Conservation (phyloP, 1,284 basidiomycete genomes). For the Austroboletus niveus region DNA sequence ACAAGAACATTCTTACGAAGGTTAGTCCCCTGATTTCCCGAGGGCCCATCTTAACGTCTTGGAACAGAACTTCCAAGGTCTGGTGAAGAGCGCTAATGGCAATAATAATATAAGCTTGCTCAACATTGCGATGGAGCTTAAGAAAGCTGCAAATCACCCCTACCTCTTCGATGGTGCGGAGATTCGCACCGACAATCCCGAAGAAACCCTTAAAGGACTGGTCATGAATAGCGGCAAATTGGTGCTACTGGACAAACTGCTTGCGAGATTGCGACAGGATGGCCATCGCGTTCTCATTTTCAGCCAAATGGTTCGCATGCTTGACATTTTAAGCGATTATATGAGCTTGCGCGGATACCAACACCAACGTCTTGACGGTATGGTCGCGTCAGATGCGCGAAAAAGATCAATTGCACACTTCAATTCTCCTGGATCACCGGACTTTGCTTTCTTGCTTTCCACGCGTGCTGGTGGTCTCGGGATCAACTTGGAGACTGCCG, state of each 20-base stretch:
- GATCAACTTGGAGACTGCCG: constrained; percentile 97
- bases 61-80: constrained; percentile 83
- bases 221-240: constrained; percentile 99
- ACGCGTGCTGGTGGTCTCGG: constrained; percentile 97
- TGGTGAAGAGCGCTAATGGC: constrained; percentile 84
- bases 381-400: constrained; percentile 89
- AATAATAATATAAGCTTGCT: constrained; percentile 89
- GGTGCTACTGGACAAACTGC: constrained; percentile 93
- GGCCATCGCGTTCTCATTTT: constrained; percentile 98
- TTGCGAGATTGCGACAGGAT: constrained; percentile 85
- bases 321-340: constrained; percentile 98
- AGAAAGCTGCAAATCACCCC: constrained; percentile 98
- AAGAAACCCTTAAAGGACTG: constrained; percentile 91
- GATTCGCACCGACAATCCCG: constrained; percentile 66
- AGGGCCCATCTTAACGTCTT: constrained; percentile 7
- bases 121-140: constrained; percentile 96
- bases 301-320: constrained; percentile 99
- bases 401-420: constrained; percentile 97
- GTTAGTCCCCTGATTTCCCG: constrained; percentile 36
- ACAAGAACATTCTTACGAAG: constrained; percentile 98
- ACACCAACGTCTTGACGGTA: constrained; percentile 96
- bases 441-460: constrained; percentile 96
- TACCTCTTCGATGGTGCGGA: constrained; percentile 98
- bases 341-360: constrained; percentile 88
- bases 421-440: constrained; percentile 90